Evolutionary conservation across 352 stramenopile genomes (phyloP).

Genomic region (Globisporangium cederbergense): DNA sequence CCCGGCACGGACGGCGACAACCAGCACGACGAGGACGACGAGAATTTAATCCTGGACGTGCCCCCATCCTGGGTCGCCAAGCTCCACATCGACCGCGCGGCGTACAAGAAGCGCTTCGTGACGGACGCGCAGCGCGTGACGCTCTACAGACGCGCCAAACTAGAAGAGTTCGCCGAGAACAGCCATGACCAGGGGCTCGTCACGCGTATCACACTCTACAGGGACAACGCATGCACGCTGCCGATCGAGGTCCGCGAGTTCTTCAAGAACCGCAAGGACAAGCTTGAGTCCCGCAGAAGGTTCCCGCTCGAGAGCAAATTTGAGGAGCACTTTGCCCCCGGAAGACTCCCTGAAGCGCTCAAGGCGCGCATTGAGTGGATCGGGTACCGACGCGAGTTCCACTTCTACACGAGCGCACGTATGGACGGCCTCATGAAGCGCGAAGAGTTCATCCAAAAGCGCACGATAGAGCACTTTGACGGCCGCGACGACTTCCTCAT

Average conservation of each 20-base stretch:
- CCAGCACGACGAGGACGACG: constrained; percentile 42
- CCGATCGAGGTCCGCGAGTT: constrained; percentile 88
- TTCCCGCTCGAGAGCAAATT: constrained; percentile 86
- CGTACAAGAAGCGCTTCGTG: constrained; percentile 86
- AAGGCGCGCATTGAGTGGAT: constrained; percentile 83
- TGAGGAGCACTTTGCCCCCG: constrained; percentile 76
- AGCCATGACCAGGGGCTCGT: constrained; percentile 88
- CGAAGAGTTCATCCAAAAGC: constrained; percentile 87
- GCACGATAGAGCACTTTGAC: constrained; percentile 85
- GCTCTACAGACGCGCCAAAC: constrained; percentile 88
- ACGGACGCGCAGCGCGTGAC: constrained; percentile 81
- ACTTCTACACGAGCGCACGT: constrained; percentile 90
- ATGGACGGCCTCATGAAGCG: constrained; percentile 86
- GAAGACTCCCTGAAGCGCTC: constrained; percentile 69
- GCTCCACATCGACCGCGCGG: constrained; percentile 63
- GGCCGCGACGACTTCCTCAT: constrained; percentile 82
- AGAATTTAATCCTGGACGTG: constrained; percentile 77
- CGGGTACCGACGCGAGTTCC: constrained; percentile 80
- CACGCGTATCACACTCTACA: constrained; percentile 80
- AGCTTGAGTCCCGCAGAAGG: constrained; percentile 71
- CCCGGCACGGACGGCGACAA: constrained; percentile 42
- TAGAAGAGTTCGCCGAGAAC: constrained; percentile 92
- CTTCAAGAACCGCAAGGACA: constrained; percentile 91
- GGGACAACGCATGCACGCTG: constrained; percentile 72
- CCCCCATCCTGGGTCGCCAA: constrained; percentile 84